These are phyloP conservation scores for Monosporascus sp. DNA, from an alignment of 2,329 filamentous ascomycete genomes.

Conservation along the genomic window DNA sequence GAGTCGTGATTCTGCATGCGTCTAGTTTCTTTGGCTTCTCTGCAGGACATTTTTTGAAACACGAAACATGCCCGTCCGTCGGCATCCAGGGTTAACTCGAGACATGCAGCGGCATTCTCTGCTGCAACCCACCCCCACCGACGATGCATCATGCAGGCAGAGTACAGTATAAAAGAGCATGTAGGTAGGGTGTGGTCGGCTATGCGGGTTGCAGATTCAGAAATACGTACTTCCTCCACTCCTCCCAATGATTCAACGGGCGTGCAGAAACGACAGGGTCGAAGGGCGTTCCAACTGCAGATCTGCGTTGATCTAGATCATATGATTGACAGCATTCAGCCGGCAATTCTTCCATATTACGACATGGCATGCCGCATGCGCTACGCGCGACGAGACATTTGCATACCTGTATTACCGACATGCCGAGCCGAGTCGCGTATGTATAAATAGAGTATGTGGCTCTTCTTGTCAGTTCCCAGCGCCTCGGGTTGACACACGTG, in stretches of 20 bases:
- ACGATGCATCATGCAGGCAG: neutral
- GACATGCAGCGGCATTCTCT: neutral
- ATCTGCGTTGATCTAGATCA: constrained; percentile 18
- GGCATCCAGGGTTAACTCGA: neutral
- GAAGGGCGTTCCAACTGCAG: neutral
- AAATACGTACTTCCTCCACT: neutral
- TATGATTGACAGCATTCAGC: constrained; percentile 26
- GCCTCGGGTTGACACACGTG: neutral
- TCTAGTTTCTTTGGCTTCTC: neutral
- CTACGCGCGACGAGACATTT: neutral
- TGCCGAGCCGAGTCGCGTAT: neutral
- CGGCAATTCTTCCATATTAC: constrained; percentile 27
- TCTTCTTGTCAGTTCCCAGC: neutral
- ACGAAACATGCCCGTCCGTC: neutral
- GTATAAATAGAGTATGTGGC: neutral
- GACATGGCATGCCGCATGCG: neutral
- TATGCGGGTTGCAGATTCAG: neutral
- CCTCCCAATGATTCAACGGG: neutral
- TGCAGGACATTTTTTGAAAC: neutral
- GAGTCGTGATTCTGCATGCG: no score
- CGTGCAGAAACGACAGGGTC: neutral
- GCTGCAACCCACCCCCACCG: neutral
- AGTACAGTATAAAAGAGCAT: neutral
- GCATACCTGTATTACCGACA: neutral
- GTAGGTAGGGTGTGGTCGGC: neutral